Base-by-base conservation (phyloP, 176 grass and related monocot genomes). In the Zea mays region DNA sequence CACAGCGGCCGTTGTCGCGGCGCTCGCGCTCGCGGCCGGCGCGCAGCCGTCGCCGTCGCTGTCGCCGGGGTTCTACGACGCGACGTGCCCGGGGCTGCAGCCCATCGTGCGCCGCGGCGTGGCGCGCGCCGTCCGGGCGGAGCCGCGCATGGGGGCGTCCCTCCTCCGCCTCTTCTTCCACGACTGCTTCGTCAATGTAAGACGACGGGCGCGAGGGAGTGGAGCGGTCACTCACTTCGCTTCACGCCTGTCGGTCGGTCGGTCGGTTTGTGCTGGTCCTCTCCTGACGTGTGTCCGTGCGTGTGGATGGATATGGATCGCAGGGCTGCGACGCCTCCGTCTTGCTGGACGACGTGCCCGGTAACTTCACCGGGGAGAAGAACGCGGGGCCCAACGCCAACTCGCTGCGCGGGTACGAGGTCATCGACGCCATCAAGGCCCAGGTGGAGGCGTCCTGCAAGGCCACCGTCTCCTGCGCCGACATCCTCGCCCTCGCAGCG, bases 121-220 rank as follows among this genome's bases (percentile, higher is more conserved):
- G 90, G 51, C 73, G 54, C 51, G 65, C 44, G 88, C 88, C 3
- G 85, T 97, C 8, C 8, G 6, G n/a, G 74, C 43, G 64, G 93
- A 97, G 73, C 63, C 77, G 14, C 83, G 90, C 39, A 97, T 93
- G 93, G 90, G 82, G 16, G 90, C 93, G 0, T 93, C 90, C 43
- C 65, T 97, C 69, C 73, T 97, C 69, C 87, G 90, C 44, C 83
- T 97, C 34, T 82, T 85, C 76, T 97, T 90, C 87, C 90, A 92
- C 77, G 93, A 97, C 77, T 97, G 93, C 79, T 97, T 97, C 76
- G 87, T 90, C 80, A 86, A 92, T 66, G 89, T 92, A 81, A 35
- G 45, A 43, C 1, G 16, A 55, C 16, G 11, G 14, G 6, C 15
- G 6, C 46, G 46, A 43, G 7, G 3, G 40, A 41, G 5, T 41